phyloP scores from a whole-genome alignment of 2,329 filamentous ascomycete genomes.

The Graphilbum fragrans region DNA sequence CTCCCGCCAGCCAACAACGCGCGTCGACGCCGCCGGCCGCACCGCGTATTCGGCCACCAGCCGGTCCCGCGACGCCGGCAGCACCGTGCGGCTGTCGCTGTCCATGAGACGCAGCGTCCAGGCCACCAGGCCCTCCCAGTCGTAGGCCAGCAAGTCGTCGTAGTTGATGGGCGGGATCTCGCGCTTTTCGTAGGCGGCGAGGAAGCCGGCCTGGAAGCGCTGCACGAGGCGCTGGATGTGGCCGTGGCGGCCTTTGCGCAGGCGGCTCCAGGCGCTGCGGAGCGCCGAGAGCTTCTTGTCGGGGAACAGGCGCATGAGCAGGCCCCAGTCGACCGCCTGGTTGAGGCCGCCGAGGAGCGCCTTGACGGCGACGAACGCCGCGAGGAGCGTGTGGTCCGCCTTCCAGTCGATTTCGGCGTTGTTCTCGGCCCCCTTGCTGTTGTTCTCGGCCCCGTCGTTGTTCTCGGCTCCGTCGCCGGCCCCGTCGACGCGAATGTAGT shows the following conservation, averaged over 20 bases:
- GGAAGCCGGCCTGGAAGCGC: constrained; percentile 53
- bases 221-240: constrained; percentile 45
- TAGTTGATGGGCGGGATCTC: constrained; percentile 52
- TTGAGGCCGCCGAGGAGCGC: constrained; percentile 49
- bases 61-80: constrained; percentile 33
- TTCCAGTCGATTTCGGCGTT: constrained; percentile 24
- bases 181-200: constrained; percentile 51
- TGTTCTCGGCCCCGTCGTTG: constrained; percentile 1
- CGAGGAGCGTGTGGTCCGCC: constrained; percentile 33
- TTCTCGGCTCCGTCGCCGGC: background rate
- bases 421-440: constrained; percentile 10
- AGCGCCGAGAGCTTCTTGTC: constrained; percentile 36
- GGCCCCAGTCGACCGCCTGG: constrained; percentile 47
- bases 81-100: constrained; percentile 19
- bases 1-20: constrained; percentile 34
- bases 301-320: constrained; percentile 44
- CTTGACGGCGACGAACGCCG: constrained; percentile 45
- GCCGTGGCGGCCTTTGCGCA: constrained; percentile 36
- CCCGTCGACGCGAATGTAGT: constrained; percentile 17
- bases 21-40: constrained; percentile 3
- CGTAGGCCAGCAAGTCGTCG: constrained; percentile 49
- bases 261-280: constrained; percentile 40
- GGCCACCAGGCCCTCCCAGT: constrained; percentile 53
- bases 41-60: constrained; percentile 21
- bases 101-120: constrained; percentile 50